Conservation (phyloP, 2,329 filamentous ascomycete genomes). For the Clonostachys chloroleuca region DNA sequence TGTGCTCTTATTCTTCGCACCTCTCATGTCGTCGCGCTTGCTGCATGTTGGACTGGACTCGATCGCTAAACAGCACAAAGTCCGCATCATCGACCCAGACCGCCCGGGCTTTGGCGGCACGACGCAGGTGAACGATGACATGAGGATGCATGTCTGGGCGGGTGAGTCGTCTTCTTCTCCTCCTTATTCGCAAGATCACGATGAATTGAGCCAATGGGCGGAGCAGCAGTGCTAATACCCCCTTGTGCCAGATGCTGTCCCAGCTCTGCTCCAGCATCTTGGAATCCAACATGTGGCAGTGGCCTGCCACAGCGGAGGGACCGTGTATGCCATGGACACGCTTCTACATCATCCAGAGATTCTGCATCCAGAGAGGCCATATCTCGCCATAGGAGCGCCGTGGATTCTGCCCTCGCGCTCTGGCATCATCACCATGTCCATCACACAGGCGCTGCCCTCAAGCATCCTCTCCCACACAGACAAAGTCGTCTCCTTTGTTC, state of each 20-base stretch:
- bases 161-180: slow-evolving; percentile 15
- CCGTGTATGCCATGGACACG: slow-evolving; percentile 20
- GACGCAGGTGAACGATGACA: slow-evolving; percentile 10
- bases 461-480: neutral
- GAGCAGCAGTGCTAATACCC: no score
- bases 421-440: slow-evolving; percentile 8
- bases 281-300: slow-evolving; percentile 18
- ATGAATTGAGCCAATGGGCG: no score
- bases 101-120: slow-evolving; percentile 28
- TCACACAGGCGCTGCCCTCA: slow-evolving; percentile 11
- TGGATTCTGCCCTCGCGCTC: slow-evolving; percentile 21
- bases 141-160: slow-evolving; percentile 17
- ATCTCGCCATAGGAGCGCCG: slow-evolving; percentile 19
- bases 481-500: neutral
- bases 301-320: slow-evolving; percentile 20
- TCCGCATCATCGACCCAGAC: slow-evolving; percentile 24
- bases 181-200: slow-evolving; percentile 1
- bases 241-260: slow-evolving; percentile 5
- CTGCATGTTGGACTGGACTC: slow-evolving; percentile 22
- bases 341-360: slow-evolving; percentile 19
- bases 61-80: slow-evolving; percentile 18
- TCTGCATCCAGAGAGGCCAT: slow-evolving; percentile 12
- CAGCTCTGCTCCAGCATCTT: slow-evolving; percentile 24
- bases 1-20: slow-evolving; percentile 19
- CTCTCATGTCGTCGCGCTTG: slow-evolving; percentile 18